These are phyloP conservation scores for Paramecium tetraurelia DNA, from an alignment of 73 alveolate genomes.

Conservation along the genomic window DNA sequence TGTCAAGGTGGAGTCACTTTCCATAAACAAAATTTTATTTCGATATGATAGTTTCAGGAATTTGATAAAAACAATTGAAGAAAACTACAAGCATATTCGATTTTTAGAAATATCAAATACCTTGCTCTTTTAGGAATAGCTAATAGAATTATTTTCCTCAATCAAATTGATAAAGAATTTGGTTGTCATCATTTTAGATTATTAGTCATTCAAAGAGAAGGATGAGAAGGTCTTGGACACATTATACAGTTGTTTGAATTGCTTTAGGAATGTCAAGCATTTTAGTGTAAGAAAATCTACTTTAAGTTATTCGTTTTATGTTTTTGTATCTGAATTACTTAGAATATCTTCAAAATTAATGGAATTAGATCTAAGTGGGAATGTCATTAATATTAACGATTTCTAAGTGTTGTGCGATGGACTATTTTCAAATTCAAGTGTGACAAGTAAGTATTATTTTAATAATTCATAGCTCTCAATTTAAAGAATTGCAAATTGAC, in stretches of 20 bases:
- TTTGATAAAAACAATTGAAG: not conserved
- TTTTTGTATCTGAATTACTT: not conserved
- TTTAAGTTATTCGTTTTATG: not conserved
- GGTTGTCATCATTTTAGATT: not conserved
- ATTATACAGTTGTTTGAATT: not conserved
- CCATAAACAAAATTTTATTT: not conserved
- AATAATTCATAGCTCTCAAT: not conserved
- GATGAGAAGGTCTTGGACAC: not conserved
- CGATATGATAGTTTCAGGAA: not conserved
- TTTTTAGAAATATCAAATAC: constrained; percentile 27
- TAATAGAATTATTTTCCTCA: not conserved
- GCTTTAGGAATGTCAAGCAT: not conserved
- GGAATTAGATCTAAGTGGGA: constrained; percentile 27
- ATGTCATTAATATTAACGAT: not conserved
- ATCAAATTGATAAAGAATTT: not conserved
- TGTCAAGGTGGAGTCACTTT: not conserved
- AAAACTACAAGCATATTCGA: not conserved
- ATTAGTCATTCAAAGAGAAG: not conserved
- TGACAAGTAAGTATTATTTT: not conserved
- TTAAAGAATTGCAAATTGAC: not conserved
- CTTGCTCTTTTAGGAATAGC: not conserved
- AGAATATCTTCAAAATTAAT: not conserved
- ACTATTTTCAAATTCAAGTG: not conserved
- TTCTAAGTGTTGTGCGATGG: not conserved
- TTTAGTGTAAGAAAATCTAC: not conserved